Evolutionary conservation across 2,329 filamentous ascomycete species (phyloP), one percentile per base, ranked within the genome.

Genomic region (Volutella citrinella): DNA sequence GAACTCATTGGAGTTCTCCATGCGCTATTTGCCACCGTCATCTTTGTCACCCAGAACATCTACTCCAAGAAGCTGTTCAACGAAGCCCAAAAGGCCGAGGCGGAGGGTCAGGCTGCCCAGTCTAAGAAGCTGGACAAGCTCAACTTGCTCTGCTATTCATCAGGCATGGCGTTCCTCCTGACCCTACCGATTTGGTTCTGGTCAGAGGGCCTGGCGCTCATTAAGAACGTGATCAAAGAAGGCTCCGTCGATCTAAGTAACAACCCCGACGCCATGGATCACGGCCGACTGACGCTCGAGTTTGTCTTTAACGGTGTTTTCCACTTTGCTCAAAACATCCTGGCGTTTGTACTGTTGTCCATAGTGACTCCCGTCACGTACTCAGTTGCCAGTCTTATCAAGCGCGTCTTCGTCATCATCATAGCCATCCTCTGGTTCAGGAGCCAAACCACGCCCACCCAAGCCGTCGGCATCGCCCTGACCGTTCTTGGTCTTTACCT

Each of bases 11-110:
- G 93, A n/a, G 84, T 98, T 13, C 54, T 91, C 10, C 91, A 90
- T 54, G 90, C 93, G 5, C 82, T 98, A 22, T 69, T 87, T 20
- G 90, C 88, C n/a, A 88, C 93, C 7, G 70, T 97, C 36, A 84
- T 97, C 46, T 98, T 98, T 56, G 93, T 98, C 21, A 93, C 89
- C 0, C 93, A 98, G 58, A 98, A 98, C 57, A 98, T 98, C 37
- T 95, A 96, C 48, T 97, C 91, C 14, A 98, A 98, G 65, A 87
- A 88, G 47, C 80, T 98, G 9, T 98, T 98, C 71, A 98, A 96
- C 60, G 90, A 96, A 57, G 88, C 87, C 7, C 84, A 88, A 7
- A 82, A 82, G 38, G 86, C 87, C 3, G 91, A 96, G 63, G 79
- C 82, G 7, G 87, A 95, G 34, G 77, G 77, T 2, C 61, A 71